A percentile compares a stretch with the other conserved stretches of the same genome.
Evolutionary conservation across 2,329 filamentous ascomycete species (phyloP).

Genomic region (Colletotrichum sp.): DNA sequence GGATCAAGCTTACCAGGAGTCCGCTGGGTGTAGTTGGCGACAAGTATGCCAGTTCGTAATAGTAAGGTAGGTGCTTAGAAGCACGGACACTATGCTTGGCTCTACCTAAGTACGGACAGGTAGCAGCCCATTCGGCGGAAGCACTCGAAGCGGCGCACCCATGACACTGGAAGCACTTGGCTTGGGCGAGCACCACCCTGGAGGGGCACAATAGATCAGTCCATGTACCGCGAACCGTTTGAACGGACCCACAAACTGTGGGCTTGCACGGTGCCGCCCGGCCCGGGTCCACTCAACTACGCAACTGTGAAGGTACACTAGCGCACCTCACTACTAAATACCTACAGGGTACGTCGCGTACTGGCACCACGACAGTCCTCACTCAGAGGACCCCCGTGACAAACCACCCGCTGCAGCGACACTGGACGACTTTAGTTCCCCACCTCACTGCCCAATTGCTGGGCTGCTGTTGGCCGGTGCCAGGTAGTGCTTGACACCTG

Average conservation of each 20-base stretch:
- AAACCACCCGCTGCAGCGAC: not conserved
- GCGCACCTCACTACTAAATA: not conserved
- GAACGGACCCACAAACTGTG: not conserved
- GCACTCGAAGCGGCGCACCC: not conserved
- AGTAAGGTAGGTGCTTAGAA: not conserved
- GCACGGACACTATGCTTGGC: not conserved
- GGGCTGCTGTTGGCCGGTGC: not conserved
- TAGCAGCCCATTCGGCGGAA: not conserved
- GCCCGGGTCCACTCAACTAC: not conserved
- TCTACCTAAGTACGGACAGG: not conserved
- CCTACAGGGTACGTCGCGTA: not conserved
- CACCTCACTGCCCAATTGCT: not conserved
- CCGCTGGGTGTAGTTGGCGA: not conserved
- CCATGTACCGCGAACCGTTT: not conserved
- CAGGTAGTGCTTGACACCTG: not conserved
- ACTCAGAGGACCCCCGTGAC: not conserved
- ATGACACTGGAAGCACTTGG: not conserved
- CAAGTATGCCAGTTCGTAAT: slow-evolving; percentile 13
- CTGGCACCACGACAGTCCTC: not conserved
- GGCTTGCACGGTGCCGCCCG: not conserved
- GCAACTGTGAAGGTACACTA: not conserved
- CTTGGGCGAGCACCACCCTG: not conserved
- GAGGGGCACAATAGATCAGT: not conserved
- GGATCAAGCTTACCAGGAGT: not conserved
- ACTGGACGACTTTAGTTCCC: not conserved